A percentile compares a stretch with the other conserved stretches of the same genome.
Evolutionary conservation across 1,284 basidiomycete genomes (phyloP).

Genomic region (Cryptococcus deneoformans): DNA sequence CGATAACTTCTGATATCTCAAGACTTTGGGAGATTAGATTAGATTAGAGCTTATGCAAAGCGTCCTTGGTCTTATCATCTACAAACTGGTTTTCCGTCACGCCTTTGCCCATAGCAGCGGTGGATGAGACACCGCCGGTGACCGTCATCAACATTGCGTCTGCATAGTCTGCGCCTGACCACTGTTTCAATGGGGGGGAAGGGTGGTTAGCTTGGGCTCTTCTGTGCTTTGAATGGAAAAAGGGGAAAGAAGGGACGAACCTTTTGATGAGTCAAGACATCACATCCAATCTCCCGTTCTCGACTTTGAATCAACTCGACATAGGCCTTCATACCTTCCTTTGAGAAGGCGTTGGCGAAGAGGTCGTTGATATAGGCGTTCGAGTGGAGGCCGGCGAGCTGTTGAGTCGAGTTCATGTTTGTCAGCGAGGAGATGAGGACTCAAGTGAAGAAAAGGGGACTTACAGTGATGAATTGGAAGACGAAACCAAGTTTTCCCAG

Average conservation of each 20-base stretch:
- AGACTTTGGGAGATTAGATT: too few species aligned
- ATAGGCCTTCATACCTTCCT: slow-evolving; percentile 69
- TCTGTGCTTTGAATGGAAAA: slow-evolving; percentile 16
- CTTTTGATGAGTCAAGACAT: slow-evolving; percentile 67
- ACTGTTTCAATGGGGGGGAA: slow-evolving; percentile 53
- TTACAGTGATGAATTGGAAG: slow-evolving; percentile 97
- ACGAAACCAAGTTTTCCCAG: slow-evolving; percentile 48
- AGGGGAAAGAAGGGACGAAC: slow-evolving; percentile 47
- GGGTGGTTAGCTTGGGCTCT: not conserved
- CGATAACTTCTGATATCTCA: too few species aligned
- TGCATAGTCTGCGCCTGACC: slow-evolving; percentile 92
- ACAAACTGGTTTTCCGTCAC: slow-evolving; percentile 88
- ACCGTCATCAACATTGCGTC: slow-evolving; percentile 91
- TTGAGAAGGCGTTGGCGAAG: slow-evolving; percentile 82
- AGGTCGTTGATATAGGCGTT: slow-evolving; percentile 96
- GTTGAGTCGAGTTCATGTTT: slow-evolving; percentile 7
- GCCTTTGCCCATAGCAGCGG: slow-evolving; percentile 91
- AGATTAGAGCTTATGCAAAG: slow-evolving; percentile 25
- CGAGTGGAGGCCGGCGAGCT: slow-evolving; percentile 95
- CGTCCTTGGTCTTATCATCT: slow-evolving; percentile 18
- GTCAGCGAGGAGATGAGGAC: not conserved
- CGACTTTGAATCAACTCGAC: slow-evolving; percentile 62
- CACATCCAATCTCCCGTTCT: slow-evolving; percentile 86
- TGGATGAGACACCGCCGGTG: slow-evolving; percentile 92
- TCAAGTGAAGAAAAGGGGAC: slow-evolving; percentile 35